Evolutionary conservation across 2,329 filamentous ascomycete species (phyloP).

Genomic region (Ophiocordyceps australis): DNA sequence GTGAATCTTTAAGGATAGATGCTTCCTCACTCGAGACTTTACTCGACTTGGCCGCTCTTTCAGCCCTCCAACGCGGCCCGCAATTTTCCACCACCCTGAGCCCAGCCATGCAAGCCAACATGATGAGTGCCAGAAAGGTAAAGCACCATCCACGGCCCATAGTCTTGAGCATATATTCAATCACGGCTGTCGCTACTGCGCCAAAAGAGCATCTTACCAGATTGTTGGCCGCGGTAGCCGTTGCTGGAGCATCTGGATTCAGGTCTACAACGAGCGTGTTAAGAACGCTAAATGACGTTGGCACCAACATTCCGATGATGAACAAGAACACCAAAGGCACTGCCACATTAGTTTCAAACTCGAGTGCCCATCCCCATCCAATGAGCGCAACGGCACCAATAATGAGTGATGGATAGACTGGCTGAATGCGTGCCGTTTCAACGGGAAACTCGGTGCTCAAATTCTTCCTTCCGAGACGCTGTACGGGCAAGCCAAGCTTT

Average conservation of each 20-base stretch:
- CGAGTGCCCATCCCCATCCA: conserved; percentile 38
- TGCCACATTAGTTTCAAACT: conserved; percentile 29
- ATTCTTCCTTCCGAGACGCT: conserved; percentile 35
- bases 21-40: background rate
- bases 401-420: conserved; percentile 33
- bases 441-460: conserved; percentile 33
- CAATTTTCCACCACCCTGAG: conserved; percentile 28
- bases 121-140: conserved; percentile 35
- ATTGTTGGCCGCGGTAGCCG: conserved; percentile 46
- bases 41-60: conserved; percentile 18
- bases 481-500: conserved; percentile 40
- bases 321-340: conserved; percentile 37
- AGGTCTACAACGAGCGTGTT: conserved; percentile 46
- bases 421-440: conserved; percentile 33
- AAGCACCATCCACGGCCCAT: conserved; percentile 47
- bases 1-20: too few species aligned
- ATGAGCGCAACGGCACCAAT: conserved; percentile 33
- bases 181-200: conserved; percentile 38
- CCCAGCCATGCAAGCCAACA: conserved; percentile 26
- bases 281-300: conserved; percentile 45
- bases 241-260: conserved; percentile 40
- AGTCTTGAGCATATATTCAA: conserved; percentile 35
- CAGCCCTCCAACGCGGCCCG: conserved; percentile 31
- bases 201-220: conserved; percentile 42
- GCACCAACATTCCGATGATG: conserved; percentile 36